Conservation (phyloP, 257 asterid genomes). For the Henckelia pumila region DNA sequence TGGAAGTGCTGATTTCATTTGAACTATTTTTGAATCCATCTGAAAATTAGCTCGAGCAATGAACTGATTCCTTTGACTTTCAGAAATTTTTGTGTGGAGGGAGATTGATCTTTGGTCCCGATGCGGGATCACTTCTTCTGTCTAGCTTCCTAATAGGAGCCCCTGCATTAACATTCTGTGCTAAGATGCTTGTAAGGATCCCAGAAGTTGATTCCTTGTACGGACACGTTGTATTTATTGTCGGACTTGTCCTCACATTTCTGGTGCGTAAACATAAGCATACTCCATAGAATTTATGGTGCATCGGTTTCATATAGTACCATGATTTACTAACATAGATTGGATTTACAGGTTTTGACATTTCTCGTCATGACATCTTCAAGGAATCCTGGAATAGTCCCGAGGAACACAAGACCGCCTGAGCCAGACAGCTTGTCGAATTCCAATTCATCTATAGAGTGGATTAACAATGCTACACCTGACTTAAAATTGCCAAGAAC, state of each 20-base stretch:
- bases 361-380: slow-evolving; percentile 80
- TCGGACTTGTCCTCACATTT: slow-evolving; percentile 56
- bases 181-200: slow-evolving; percentile 45
- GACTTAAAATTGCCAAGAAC: slow-evolving; percentile 62
- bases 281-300: background rate
- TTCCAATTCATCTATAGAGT: slow-evolving; percentile 54
- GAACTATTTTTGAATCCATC: background rate
- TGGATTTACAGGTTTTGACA: slow-evolving; percentile 52
- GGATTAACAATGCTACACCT: slow-evolving; percentile 47
- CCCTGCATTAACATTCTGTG: slow-evolving; percentile 70
- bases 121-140: slow-evolving; percentile 55
- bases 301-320: background rate
- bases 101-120: slow-evolving; percentile 84
- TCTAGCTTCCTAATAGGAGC: slow-evolving; percentile 61
- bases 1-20: background rate
- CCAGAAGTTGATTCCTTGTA: slow-evolving; percentile 37
- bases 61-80: slow-evolving; percentile 13
- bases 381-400: slow-evolving; percentile 79
- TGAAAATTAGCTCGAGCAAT: slow-evolving; percentile 5
- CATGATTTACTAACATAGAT: background rate
- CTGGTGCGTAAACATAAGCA: slow-evolving; percentile 44
- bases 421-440: slow-evolving; percentile 41
- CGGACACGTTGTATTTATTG: slow-evolving; percentile 43
- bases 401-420: slow-evolving; percentile 59
- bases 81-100: slow-evolving; percentile 87